A percentile compares a stretch with the other conserved stretches of the same genome.
These are phyloP conservation scores for Magnolia changhungtana DNA, from an alignment of 164 flowering plant species.

Conservation along the genomic window DNA sequence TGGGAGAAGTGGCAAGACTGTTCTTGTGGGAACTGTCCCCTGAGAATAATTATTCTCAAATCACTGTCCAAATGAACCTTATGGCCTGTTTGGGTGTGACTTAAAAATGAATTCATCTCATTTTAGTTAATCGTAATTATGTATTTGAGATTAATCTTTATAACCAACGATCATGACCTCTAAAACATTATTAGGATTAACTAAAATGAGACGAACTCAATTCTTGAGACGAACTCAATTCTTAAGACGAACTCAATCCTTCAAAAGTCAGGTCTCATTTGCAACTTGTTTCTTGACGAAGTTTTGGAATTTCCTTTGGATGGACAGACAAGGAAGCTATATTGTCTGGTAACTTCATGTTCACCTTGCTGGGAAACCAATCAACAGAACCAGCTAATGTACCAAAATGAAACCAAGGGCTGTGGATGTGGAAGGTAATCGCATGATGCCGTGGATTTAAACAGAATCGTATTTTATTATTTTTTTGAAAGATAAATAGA, in stretches of 20 bases:
- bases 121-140: too few relatives aligned
- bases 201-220: too few relatives aligned
- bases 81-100: not conserved
- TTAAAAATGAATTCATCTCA: not conserved
- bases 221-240: not conserved
- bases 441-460: not conserved
- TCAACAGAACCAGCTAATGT: slow-evolving; percentile 9
- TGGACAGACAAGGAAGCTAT: slow-evolving; percentile 78
- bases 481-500: not conserved
- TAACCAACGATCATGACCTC: too few relatives aligned
- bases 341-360: slow-evolving; percentile 85
- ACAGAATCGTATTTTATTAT: not conserved
- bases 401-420: not conserved
- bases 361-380: slow-evolving; percentile 51
- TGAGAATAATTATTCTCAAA: not conserved
- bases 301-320: slow-evolving; percentile 9
- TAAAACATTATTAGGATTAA: too few relatives aligned
- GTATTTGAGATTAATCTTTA: too few relatives aligned
- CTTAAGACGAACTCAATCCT: not conserved
- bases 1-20: too few relatives aligned
- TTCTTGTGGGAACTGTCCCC: not conserved
- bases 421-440: not conserved
- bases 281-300: not conserved
- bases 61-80: not conserved
- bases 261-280: not conserved